Evolutionary conservation across 345 rosid genomes (phyloP).

Genomic region (Eucalyptus camaldulensis): DNA sequence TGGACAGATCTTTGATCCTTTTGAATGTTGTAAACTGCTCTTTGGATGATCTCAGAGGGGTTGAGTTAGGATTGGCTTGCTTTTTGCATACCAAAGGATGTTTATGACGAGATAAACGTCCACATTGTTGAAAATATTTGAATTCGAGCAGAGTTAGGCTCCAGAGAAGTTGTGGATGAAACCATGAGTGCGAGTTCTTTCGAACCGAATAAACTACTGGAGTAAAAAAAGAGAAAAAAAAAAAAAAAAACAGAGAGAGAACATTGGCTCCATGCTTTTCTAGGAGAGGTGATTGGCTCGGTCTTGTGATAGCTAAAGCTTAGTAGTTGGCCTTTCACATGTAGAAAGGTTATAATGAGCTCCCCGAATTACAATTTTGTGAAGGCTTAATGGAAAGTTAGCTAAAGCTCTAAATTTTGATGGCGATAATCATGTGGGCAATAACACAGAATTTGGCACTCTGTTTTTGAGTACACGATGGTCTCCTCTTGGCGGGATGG

Average conservation of each 20-base stretch:
- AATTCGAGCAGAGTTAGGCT: conserved; percentile 25
- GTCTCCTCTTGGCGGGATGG: neutral
- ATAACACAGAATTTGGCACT: neutral
- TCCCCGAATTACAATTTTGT: conserved; percentile 31
- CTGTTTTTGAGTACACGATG: neutral
- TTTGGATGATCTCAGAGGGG: conserved; percentile 46
- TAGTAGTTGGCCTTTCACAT: conserved; percentile 43
- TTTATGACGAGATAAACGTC: conserved; percentile 12
- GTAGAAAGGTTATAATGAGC: conserved; percentile 25
- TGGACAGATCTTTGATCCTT: conserved; percentile 62
- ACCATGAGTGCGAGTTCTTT: conserved; percentile 16
- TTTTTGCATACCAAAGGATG: conserved; percentile 25
- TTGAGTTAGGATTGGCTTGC: conserved; percentile 45
- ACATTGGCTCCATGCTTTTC: conserved; percentile 33
- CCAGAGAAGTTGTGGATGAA: conserved; percentile 14
- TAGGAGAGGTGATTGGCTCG: conserved; percentile 27
- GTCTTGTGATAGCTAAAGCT: conserved; percentile 39
- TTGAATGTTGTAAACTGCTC: conserved; percentile 57
- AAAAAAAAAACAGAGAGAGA: neutral
- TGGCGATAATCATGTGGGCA: neutral
- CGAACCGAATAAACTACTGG: conserved; percentile 25
- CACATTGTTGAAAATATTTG: conserved; percentile 50
- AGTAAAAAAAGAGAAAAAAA: too few relatives aligned
- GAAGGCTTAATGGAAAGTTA: conserved; percentile 15
- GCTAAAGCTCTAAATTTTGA: conserved; percentile 2